Evolutionary conservation across 1,139 yeast genomes (phyloP), one percentile per base, ranked within the genome.

Genomic region (Entelexis sorbosivorans): DNA sequence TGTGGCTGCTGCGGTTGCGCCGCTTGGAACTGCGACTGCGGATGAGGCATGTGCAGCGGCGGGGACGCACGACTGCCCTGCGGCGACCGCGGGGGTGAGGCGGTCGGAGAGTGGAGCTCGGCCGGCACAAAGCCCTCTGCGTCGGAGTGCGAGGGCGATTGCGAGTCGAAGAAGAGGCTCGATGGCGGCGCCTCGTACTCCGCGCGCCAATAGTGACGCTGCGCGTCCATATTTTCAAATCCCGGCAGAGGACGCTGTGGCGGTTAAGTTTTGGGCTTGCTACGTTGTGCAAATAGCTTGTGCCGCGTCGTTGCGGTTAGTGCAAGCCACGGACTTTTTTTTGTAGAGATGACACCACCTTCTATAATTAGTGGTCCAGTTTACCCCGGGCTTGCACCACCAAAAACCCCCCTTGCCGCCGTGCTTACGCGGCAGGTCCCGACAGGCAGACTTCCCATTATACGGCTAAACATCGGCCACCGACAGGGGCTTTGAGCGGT

Each of bases 381-480:
- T 29, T 39, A 39, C 35, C 44, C 35, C 45, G 29, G 45, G 29
- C 45, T 31, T 20, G 45, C 36, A 42, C 44, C 24, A 40, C 35
- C 43, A 26, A 14, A 17, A 5, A 5, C 40, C 16, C 43, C 46
- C 39, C 47, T 34, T 44, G 47, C 47, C 47, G 47, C 47, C 38
- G 28, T 44, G 47, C 47, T 44, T 42, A 42, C 36, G 28, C 36
- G 45, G 36, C 36, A 16, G 35, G 36, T n/a, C 36, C 36, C 36
- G 31, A 20, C 45, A 17, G 19, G 19, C 13, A 2, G 36, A 35
- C 35, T 13, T n/a, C 13, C 36, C 45, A 29, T 20, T 9, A 31
- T 29, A 40, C 34, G 44, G 44, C 16, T 14, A 40, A 3, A 10
- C 1, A 13, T 16, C 34, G 34, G 17, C 11, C 22, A 5, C 36